These are phyloP conservation scores for Tephrocybe sp. DNA, from an alignment of 768 basidiomycete species.

Conservation along the genomic window DNA sequence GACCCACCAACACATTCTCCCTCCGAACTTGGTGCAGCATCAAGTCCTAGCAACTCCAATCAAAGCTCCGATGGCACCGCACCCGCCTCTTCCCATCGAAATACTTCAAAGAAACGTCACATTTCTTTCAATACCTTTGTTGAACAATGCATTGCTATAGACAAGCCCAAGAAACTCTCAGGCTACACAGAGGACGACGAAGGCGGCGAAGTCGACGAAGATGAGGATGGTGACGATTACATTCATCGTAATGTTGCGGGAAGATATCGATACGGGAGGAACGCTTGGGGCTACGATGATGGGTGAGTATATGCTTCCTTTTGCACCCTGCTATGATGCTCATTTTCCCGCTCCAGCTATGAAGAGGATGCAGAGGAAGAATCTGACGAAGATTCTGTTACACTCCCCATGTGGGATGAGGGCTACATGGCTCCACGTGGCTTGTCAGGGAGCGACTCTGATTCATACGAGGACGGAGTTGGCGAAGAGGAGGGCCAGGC, in stretches of 20 bases:
- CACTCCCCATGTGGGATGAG: slow-evolving; percentile 21
- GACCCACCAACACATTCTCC: slow-evolving; percentile 29
- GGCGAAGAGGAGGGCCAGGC: slow-evolving; percentile 27
- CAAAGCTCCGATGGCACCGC: slow-evolving; percentile 14
- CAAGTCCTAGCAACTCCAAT: slow-evolving; percentile 16
- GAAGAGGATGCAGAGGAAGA: slow-evolving; percentile 65
- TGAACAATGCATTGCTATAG: slow-evolving; percentile 91
- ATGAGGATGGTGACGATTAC: slow-evolving; percentile 13
- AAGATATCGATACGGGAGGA: slow-evolving; percentile 20
- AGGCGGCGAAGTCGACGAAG: slow-evolving; percentile 20
- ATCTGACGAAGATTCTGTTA: slow-evolving; percentile 42
- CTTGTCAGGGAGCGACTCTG: slow-evolving; percentile 37
- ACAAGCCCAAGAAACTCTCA: slow-evolving; percentile 55
- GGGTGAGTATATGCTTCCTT: slow-evolving; percentile 43
- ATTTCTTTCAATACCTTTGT: slow-evolving; percentile 99
- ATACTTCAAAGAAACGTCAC: slow-evolving; percentile 66
- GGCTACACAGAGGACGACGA: slow-evolving; percentile 18
- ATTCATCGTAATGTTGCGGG: slow-evolving; percentile 4
- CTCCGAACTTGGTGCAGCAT: slow-evolving; percentile 14
- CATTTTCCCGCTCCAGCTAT: slow-evolving; percentile 38
- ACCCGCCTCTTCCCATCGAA: background rate
- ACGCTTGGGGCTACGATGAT: slow-evolving; percentile 51
- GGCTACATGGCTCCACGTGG: slow-evolving; percentile 21
- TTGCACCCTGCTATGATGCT: slow-evolving; percentile 6
- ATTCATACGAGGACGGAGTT: slow-evolving; percentile 30